phyloP scores from a whole-genome alignment of 176 grass and related monocot species.

The Cenchrus fungigraminus region DNA sequence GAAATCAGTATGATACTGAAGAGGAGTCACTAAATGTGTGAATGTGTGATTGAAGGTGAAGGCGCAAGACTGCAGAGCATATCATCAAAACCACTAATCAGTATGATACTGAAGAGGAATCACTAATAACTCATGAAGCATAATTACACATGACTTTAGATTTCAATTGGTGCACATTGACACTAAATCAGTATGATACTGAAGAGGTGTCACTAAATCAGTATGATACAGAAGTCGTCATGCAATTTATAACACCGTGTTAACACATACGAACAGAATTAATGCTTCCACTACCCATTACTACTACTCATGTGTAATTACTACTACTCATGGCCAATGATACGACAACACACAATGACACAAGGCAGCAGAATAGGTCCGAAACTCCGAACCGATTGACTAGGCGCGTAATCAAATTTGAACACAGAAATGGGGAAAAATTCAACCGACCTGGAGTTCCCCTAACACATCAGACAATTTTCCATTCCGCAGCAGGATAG shows the following conservation, averaged over 20 bases:
- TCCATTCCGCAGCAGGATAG: slow-evolving; percentile 83
- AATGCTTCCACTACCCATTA: not conserved
- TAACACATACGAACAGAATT: not conserved
- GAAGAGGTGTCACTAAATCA: no score
- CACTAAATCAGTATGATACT: no score
- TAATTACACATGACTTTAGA: slow-evolving; percentile 18
- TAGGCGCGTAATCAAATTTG: not conserved
- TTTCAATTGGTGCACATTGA: not conserved
- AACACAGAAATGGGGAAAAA: slow-evolving; percentile 7
- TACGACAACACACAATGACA: not conserved
- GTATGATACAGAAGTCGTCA: not conserved
- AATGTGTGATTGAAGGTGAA: not conserved
- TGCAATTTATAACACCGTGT: not conserved
- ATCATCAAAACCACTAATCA: not conserved
- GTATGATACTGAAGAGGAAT: not conserved
- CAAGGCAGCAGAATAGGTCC: not conserved
- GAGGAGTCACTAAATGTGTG: no score
- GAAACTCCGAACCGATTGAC: not conserved
- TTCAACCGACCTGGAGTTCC: slow-evolving; percentile 69
- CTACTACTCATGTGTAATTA: not conserved
- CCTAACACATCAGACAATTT: slow-evolving; percentile 79
- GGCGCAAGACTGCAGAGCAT: not conserved
- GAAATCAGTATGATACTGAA: no score
- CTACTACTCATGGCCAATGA: not conserved
- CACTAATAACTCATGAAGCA: not conserved